A percentile compares a stretch with the other conserved stretches of the same genome.
phyloP scores from a whole-genome alignment of 371 early-diverging fungal genomes.

The Zopfochytrium polystomum region DNA sequence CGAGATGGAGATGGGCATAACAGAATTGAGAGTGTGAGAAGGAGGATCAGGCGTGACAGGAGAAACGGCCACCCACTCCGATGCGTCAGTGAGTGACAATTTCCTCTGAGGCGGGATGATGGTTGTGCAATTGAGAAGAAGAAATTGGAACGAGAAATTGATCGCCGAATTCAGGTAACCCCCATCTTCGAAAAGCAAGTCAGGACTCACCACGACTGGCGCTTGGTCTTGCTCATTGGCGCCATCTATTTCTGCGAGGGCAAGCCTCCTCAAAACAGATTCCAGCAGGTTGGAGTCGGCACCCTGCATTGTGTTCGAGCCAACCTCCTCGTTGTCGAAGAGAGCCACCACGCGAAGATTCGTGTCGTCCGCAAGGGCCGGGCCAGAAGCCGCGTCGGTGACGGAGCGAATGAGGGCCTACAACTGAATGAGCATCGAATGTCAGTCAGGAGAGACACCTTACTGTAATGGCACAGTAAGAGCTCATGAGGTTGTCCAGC shows the following conservation, averaged over 20 bases:
- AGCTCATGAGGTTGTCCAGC: conserved; percentile 93
- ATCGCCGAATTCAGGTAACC: too few species aligned
- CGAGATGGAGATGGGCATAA: too few species aligned
- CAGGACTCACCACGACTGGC: not conserved
- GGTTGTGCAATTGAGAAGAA: too few species aligned
- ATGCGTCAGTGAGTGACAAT: too few species aligned
- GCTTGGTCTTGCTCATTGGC: not conserved
- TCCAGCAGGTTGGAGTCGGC: conserved; percentile 88
- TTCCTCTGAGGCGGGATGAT: too few species aligned
- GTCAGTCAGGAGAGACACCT: not conserved
- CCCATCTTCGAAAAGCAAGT: conserved; percentile 6
- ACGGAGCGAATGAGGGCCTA: conserved; percentile 58
- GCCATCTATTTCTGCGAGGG: conserved; percentile 21
- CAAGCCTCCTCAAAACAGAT: conserved; percentile 32
- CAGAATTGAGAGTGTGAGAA: too few species aligned
- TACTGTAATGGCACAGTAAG: conserved; percentile 76
- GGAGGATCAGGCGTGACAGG: too few species aligned
- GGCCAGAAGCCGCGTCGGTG: conserved; percentile 34
- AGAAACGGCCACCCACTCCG: too few species aligned
- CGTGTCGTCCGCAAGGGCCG: conserved; percentile 65
- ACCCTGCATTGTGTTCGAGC: conserved; percentile 92
- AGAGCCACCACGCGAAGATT: conserved; percentile 83
- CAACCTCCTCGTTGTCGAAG: conserved; percentile 98
- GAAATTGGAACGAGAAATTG: too few species aligned
- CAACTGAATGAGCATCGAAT: conserved; percentile 11